These are phyloP conservation scores for Neonectria magnoliae DNA, from an alignment of 2,329 filamentous ascomycete species.

Conservation along the genomic window DNA sequence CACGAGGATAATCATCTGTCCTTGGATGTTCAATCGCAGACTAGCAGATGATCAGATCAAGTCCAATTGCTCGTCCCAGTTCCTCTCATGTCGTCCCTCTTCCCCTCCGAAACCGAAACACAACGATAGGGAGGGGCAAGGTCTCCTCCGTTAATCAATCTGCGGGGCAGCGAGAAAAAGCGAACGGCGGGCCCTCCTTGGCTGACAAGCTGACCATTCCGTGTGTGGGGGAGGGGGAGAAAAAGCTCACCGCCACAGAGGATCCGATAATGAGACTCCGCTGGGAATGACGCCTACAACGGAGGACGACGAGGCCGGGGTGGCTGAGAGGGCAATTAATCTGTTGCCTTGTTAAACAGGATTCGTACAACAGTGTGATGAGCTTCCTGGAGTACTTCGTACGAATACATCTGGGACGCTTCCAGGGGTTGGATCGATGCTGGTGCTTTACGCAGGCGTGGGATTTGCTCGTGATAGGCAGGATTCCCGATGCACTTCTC, in stretches of 20 bases:
- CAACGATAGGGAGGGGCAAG: neutral
- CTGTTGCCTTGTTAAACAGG: neutral
- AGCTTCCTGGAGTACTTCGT: neutral
- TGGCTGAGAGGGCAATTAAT: slow-evolving; percentile 12
- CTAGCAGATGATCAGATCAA: slow-evolving; percentile 6
- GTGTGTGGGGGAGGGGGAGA: slow-evolving; percentile 1
- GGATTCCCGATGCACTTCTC: neutral
- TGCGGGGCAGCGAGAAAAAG: slow-evolving; percentile 8
- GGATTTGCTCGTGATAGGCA: neutral
- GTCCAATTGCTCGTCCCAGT: slow-evolving; percentile 7
- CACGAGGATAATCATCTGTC: slow-evolving; percentile 3
- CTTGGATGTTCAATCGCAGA: neutral
- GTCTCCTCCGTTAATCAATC: slow-evolving; percentile 3
- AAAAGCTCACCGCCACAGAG: slow-evolving; percentile 20
- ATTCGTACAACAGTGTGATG: neutral
- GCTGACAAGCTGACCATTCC: slow-evolving; percentile 23
- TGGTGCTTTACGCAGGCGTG: neutral
- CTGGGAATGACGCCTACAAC: slow-evolving; percentile 11
- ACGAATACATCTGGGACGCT: neutral
- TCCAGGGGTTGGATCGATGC: slow-evolving; percentile 12
- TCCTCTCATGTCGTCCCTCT: neutral
- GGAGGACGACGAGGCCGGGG: slow-evolving; percentile 6
- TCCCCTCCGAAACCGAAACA: neutral
- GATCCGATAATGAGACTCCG: slow-evolving; percentile 1
- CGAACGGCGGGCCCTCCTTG: neutral